Base-by-base conservation (phyloP, 345 rosid species). In the Clausena lansium region DNA sequence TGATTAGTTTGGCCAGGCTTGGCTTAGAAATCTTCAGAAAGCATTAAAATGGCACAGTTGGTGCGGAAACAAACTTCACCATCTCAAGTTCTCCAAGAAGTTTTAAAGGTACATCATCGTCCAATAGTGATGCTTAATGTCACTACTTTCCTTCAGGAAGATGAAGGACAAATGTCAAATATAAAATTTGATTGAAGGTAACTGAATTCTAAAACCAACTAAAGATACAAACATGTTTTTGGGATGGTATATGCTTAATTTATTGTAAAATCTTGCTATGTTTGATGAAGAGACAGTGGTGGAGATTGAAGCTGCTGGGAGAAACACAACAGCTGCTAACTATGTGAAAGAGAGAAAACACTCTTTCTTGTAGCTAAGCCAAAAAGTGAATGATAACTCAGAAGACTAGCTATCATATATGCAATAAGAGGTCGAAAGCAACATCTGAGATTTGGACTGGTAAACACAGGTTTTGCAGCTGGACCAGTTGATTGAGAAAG, bases 1-100 rank as follows among this genome's bases (percentile, higher is more conserved):
- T 35, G 55, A 77, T 81, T 63, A 74, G 52, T 81, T 70, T 19
- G 36, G 77, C 35, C 68, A 60, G 76, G 55, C 47, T 22, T 59
- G 25, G 4, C 4, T 2, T 60, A 59, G 58, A 24, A 76, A 59
- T 35, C 6, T 35, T 66, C 73, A 30, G 19, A 52, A 2, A 22
- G 27, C 10, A 47, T 14, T 25, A 20, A 30, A 30, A 70, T 8
- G 30, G 33, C 15, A 30, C 1, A n/a, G 17, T 25, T 38, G 15
- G 19, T 60, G 30, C n/a, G 1, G 50, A 45, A 45, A 45, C 2
- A 45, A 11, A 45, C 17, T 45, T 45, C 50, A 45, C 5, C 17
- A 3, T 45, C 50, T 25, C 38, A 41, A 24, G 25, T 41, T 25
- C 11, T 45, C 50, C 4, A 45, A 13, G 1, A 13, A 45, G 19